phyloP scores from a whole-genome alignment of 1,139 yeast species.

The Spencermartinsiella ligniputridi region DNA sequence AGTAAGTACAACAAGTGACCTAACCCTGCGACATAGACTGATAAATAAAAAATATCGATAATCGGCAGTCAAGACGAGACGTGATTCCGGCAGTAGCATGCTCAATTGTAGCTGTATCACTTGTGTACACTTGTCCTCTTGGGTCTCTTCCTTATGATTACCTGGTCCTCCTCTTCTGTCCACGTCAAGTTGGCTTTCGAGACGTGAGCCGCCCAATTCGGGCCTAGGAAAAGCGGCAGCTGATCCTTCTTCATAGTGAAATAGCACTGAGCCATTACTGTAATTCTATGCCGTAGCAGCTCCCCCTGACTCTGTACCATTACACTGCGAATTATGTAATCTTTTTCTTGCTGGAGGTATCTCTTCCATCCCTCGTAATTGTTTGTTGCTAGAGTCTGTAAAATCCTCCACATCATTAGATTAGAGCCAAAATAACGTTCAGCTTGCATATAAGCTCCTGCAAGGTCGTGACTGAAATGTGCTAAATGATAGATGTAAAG shows the following conservation, averaged over 20 bases:
- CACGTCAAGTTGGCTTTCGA: slow-evolving; percentile 4
- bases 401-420: slow-evolving; percentile 6
- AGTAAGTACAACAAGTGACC: no score
- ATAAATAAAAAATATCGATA: no score
- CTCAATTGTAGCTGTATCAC: no score
- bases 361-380: slow-evolving; percentile 18
- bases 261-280: slow-evolving; percentile 17
- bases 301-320: slow-evolving; percentile 9
- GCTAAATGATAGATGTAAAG: slow-evolving; percentile 18
- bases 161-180: slow-evolving; percentile 5
- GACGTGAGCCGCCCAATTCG: slow-evolving; percentile 12
- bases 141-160: slow-evolving; percentile 1
- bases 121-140: no score
- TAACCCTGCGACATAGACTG: no score
- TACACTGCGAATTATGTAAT: slow-evolving; percentile 11
- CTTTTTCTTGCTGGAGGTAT: slow-evolving; percentile 8
- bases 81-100: no score
- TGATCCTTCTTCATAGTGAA: slow-evolving; percentile 11
- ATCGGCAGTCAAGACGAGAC: no score
- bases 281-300: slow-evolving; percentile 11
- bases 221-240: slow-evolving; percentile 15
- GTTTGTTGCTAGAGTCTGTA: slow-evolving; percentile 15
- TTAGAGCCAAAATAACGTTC: slow-evolving; percentile 9
- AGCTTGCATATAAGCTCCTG: slow-evolving; percentile 12
- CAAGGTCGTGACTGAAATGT: slow-evolving; percentile 14